Evolutionary conservation across 2,329 filamentous ascomycete species (phyloP), one percentile per base, ranked within the genome.

Genomic region (Arachnomyces sp.): DNA sequence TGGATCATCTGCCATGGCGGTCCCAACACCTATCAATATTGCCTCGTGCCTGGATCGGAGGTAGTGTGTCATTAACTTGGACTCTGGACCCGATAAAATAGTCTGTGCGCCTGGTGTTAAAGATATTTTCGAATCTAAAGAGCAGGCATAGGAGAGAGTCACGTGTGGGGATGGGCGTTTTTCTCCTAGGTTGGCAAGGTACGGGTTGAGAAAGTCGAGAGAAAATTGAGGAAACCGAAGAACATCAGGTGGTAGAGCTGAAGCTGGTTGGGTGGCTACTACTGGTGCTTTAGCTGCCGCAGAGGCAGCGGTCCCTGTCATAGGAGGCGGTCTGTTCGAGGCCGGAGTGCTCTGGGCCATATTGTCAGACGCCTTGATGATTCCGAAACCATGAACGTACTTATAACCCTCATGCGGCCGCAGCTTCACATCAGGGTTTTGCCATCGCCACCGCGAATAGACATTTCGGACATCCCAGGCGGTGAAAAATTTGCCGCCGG

Each of bases 11-110:
- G 86, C 83, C 4, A 86, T 66, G 5, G 87, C 85, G 1, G 90
- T 96, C 2, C 84, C 84, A 3, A 83, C 85, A 12, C 90, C 90
- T 29, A 96, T 72, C 17, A 93, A 72, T 51, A 96, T 94, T 15
- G 86, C 87, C 46, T 84, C 80, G 65, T 96, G 88, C 11, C 74
- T 76, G 7, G 82, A 81, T 52, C 90, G 86, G n/a, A 96, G 76
- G 58, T 84, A 86, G 62, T 96, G 90, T 0, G 90, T 96, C 86
- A 96, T 93, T 34, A 84, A 79, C 63, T 95, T 95, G 28, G 86
- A 87, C 44, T 81, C 73, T 0, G 83, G 76, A 1, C 89, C 89
- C 1, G 90, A 96, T 11, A 96, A 75, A 0, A 76, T 71, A 2
- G 90, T 96, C 49, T 84, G 84, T n/a, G 79, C 72, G 11, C 88